Evolutionary conservation across 1,284 basidiomycete genomes (phyloP).

Genomic region (Gastroboletus turbinatus): DNA sequence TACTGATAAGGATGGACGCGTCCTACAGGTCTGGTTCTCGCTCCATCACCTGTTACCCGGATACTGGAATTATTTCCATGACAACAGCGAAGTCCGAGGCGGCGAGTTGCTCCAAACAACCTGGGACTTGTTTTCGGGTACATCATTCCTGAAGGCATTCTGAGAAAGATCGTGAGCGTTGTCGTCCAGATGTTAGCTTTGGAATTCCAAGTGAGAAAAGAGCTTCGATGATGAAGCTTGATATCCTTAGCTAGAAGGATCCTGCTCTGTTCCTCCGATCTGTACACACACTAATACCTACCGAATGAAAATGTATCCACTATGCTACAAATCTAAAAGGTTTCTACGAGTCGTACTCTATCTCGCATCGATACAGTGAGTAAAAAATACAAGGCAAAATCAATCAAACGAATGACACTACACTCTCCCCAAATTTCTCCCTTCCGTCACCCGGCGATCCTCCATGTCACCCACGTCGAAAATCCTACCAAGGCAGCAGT

Average conservation of each 20-base stretch:
- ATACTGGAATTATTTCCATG: slow-evolving; percentile 35
- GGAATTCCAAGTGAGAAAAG: background rate
- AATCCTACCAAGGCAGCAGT: slow-evolving; percentile 7
- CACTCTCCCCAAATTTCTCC: background rate
- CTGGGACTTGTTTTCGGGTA: slow-evolving; percentile 23
- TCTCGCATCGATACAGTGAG: slow-evolving; percentile 2
- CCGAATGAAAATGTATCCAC: background rate
- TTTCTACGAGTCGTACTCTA: background rate
- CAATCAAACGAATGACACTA: background rate
- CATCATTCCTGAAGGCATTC: slow-evolving; percentile 9
- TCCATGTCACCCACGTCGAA: slow-evolving; percentile 22
- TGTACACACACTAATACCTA: background rate
- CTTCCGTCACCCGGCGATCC: slow-evolving; percentile 8
- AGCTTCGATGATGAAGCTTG: background rate
- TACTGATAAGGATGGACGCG: background rate
- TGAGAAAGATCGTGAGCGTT: background rate
- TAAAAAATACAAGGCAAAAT: background rate
- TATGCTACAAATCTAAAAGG: slow-evolving; percentile 17
- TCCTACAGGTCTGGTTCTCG: slow-evolving; percentile 31
- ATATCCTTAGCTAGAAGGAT: background rate
- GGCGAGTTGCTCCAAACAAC: slow-evolving; percentile 24
- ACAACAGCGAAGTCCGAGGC: slow-evolving; percentile 7
- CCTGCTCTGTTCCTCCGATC: background rate
- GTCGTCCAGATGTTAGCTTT: background rate
- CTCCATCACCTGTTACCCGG: slow-evolving; percentile 33